These are phyloP conservation scores for Dictyostelium brefeldianum DNA, from an alignment of 78 protist genomes.

Conservation along the genomic window DNA sequence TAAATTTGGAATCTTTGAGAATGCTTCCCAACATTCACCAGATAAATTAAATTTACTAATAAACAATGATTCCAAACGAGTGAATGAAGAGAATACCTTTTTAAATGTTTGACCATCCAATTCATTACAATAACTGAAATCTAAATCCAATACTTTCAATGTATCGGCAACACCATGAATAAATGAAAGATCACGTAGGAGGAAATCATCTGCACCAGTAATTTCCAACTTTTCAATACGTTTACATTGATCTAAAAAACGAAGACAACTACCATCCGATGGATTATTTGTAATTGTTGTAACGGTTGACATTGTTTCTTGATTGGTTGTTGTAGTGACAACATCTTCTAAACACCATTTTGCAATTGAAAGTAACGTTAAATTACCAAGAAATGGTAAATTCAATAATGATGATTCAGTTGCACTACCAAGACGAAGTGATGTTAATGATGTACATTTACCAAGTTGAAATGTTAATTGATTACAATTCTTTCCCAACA, in stretches of 20 bases:
- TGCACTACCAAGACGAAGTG: conserved; percentile 23
- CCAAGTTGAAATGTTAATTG: not conserved
- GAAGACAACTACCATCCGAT: not conserved
- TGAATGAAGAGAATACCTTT: conserved; percentile 13
- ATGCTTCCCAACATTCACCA: conserved; percentile 54
- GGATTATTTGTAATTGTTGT: not conserved
- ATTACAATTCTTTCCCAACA: not conserved
- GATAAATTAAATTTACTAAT: conserved; percentile 36
- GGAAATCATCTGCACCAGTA: not conserved
- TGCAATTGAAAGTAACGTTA: conserved; percentile 20
- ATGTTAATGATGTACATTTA: conserved; percentile 10
- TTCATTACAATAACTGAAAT: conserved; percentile 16
- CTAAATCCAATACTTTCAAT: conserved; percentile 43
- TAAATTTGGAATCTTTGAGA: conserved; percentile 21
- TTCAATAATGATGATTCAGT: not conserved
- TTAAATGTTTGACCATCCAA: conserved; percentile 15
- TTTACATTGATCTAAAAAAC: conserved; percentile 35
- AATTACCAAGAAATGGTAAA: conserved; percentile 43
- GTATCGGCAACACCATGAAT: not conserved
- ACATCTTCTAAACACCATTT: conserved; percentile 43
- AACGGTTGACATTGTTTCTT: conserved; percentile 34
- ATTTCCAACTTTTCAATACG: conserved; percentile 16
- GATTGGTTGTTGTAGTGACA: not conserved
- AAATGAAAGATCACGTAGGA: not conserved
- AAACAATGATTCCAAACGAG: conserved; percentile 27